Base-by-base conservation (phyloP, 2,329 filamentous ascomycete species). In the Neofusicoccum kwambonambiense region DNA sequence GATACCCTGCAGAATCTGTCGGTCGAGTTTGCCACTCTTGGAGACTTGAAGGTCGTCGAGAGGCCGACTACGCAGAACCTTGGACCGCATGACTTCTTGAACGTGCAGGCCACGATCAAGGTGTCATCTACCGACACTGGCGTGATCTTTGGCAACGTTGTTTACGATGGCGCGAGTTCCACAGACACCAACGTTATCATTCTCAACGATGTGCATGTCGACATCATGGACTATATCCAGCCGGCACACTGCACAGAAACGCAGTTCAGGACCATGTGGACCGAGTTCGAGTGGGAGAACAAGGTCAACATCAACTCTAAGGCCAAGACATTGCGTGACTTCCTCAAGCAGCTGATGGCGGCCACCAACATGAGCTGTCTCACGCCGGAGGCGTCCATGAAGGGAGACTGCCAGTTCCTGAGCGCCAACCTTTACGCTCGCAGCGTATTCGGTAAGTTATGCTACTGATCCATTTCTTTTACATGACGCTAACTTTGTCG, bases 241-340 rank as follows among this genome's bases (percentile, higher is more conserved):
- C 95, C 95, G 1, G 94, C 94, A 6, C 89, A 93, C 15, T 99
- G 95, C 84, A 95, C 92, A 4, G 95, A 99, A 83, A 97, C 94
- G 11, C 93, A 98, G 74, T 99, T 99, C 89, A 88, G 95, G 66
- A 96, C 92, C n/a, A 99, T 99, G 95, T 99, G 95, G 95, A 99
- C 95, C 42, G 95, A 99, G 76, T 99, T 99, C 70, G 95, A 99
- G 77, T 99, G 95, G 95, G 95, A 99, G 84, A 99, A 99, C 83
- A 99, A 99, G 86, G 94, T 99, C 79, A 99, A 99, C 82, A 98
- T 99, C 82, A 97, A 97, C 81, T 96, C 92, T 69, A 98, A 97
- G 84, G 92, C 92, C 70, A 96, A 94, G 83, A 90, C 87, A 34
- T 84, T 99, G 67, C 88, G 94, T 57, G 92, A 96, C 19, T 99